phyloP scores from a whole-genome alignment of 768 basidiomycete genomes.

The Lanmaoa rubissima region DNA sequence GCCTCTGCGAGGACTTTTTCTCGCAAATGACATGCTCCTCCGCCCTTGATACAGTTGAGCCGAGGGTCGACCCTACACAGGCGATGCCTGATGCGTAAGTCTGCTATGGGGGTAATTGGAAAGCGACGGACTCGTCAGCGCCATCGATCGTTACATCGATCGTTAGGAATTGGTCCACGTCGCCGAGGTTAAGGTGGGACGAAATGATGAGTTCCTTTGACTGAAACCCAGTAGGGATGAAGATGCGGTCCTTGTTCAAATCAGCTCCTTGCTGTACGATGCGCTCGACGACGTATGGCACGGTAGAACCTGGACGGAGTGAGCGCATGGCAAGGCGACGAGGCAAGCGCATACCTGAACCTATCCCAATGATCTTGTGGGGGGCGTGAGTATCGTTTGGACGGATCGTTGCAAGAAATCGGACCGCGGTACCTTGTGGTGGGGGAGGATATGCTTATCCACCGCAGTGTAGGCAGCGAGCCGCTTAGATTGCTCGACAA shows the following conservation, averaged over 20 bases:
- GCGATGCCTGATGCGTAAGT: neutral
- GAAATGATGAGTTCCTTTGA: conserved; percentile 92
- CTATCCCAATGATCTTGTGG: conserved; percentile 77
- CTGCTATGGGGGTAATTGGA: neutral
- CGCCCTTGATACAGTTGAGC: conserved; percentile 95
- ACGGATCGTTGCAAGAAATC: neutral
- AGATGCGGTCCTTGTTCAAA: conserved; percentile 77
- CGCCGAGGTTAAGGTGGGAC: conserved; percentile 74
- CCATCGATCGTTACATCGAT: conserved; percentile 99
- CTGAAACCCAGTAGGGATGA: conserved; percentile 95
- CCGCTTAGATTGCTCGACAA: conserved; percentile 80
- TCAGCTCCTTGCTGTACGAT: conserved; percentile 80
- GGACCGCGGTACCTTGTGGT: conserved; percentile 69
- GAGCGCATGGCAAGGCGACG: neutral
- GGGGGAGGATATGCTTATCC: conserved; percentile 77
- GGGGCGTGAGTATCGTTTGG: neutral
- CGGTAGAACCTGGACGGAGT: conserved; percentile 68
- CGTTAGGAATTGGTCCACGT: conserved; percentile 82
- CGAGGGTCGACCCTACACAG: conserved; percentile 70
- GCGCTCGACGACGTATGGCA: conserved; percentile 94
- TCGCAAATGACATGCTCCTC: conserved; percentile 92
- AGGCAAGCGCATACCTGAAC: conserved; percentile 55
- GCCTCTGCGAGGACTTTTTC: conserved; percentile 99
- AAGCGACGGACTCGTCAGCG: conserved; percentile 79
- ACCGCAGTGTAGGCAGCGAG: conserved; percentile 95